Evolutionary conservation across 2,329 filamentous ascomycete species (phyloP).

Genomic region (Davidsoniella neocaledoniae): DNA sequence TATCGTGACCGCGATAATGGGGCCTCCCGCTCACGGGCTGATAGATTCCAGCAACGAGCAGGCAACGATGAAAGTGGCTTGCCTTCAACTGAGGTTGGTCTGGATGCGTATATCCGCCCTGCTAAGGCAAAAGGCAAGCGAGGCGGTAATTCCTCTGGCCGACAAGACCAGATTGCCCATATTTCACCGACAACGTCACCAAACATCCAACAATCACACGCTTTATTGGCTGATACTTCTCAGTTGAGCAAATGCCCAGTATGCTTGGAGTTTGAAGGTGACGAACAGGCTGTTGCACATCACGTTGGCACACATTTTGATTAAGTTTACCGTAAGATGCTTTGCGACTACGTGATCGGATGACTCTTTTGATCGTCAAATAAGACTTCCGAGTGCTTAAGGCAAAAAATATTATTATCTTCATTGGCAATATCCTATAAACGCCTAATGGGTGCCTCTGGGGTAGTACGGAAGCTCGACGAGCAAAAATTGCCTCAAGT

Average conservation of each 20-base stretch:
- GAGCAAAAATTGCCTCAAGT: too few species aligned
- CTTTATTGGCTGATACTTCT: neutral
- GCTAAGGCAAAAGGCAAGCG: conserved; percentile 16
- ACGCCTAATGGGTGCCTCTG: too few species aligned
- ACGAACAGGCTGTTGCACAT: conserved; percentile 49
- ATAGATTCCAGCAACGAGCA: conserved; percentile 15
- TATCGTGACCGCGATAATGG: conserved; percentile 17
- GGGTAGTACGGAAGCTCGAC: too few species aligned
- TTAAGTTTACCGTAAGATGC: neutral
- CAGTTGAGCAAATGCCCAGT: conserved; percentile 38
- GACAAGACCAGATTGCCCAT: neutral
- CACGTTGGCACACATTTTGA: conserved; percentile 46
- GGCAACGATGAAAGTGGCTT: conserved; percentile 2
- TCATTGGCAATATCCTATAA: too few species aligned
- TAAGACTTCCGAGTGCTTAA: too few species aligned
- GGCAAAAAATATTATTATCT: too few species aligned
- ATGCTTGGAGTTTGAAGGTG: conserved; percentile 48
- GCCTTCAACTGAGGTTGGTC: conserved; percentile 19
- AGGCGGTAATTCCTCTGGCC: neutral
- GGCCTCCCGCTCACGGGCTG: conserved; percentile 3
- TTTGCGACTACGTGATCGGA: too few species aligned
- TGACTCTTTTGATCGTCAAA: too few species aligned
- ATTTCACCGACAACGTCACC: neutral
- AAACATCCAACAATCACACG: neutral
- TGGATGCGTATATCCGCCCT: conserved; percentile 33